Percentiles rank a stretch among this genome's conserved stretches.
Conservation (phyloP, 2,329 filamentous ascomycete species). For the Lojkania enalia region DNA sequence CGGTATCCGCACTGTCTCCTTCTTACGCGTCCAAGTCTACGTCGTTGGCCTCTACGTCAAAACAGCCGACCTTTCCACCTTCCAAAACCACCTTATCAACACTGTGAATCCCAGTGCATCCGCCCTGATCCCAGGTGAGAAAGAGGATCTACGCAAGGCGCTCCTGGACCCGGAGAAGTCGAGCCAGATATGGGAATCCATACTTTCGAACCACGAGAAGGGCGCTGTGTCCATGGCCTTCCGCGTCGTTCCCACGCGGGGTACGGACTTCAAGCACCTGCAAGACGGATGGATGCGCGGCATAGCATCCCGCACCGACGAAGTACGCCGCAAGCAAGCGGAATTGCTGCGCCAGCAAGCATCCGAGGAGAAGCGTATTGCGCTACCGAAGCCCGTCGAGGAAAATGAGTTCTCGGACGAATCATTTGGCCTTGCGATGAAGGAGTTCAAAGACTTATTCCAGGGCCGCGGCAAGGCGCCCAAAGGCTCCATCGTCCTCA, state of each 20-base stretch:
- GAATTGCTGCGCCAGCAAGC: constrained; percentile 48
- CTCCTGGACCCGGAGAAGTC: constrained; percentile 72
- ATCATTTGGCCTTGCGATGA: constrained; percentile 73
- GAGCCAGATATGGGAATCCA: constrained; percentile 72
- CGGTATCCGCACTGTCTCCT: constrained; percentile 86
- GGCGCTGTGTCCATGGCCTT: constrained; percentile 71
- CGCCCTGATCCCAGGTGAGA: constrained; percentile 80
- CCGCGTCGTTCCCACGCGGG: constrained; percentile 84
- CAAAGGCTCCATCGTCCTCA: constrained; percentile 75
- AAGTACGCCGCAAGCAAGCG: constrained; percentile 43
- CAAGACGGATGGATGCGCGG: constrained; percentile 89
- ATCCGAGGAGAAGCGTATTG: constrained; percentile 40
- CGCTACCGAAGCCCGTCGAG: constrained; percentile 37
- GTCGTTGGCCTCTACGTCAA: constrained; percentile 92
- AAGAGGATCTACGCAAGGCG: constrained; percentile 68
- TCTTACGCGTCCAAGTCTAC: constrained; percentile 89
- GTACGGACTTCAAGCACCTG: constrained; percentile 92
- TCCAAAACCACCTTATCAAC: constrained; percentile 77
- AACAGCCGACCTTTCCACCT: constrained; percentile 75
- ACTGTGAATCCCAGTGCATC: constrained; percentile 77
- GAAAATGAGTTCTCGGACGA: constrained; percentile 66
- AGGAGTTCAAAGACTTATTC: constrained; percentile 80
- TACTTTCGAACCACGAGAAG: constrained; percentile 61
- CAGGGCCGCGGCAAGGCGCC: constrained; percentile 74
- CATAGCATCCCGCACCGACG: constrained; percentile 72